Base-by-base conservation (phyloP, 768 basidiomycete genomes). In the Russula sp. region DNA sequence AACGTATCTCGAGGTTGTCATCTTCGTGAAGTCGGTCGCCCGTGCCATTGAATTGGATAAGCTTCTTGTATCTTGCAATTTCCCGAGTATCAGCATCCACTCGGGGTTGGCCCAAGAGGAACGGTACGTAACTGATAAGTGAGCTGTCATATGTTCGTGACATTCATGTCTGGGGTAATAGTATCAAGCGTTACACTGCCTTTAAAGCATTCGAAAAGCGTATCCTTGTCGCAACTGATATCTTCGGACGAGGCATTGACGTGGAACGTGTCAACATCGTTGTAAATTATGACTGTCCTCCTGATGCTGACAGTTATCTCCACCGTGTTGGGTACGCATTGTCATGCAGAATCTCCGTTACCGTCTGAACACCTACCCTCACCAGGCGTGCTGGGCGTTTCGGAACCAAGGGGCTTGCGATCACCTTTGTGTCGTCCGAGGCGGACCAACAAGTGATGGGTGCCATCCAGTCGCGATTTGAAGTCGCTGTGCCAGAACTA, bases 121-220 rank as follows among this genome's bases (percentile, higher is more conserved):
- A 76, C 90, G 97, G 94, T 96, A 71, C 22, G 89, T 78, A 11
- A 13, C 37, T 31, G 39, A 16, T 20, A 18, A n/a, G 2, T 9
- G 20, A 16, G 18, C 22, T 59, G 51, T 37, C 35, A 2, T 59
- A n/a, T n/a, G 0, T 42, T 20, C 10, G 20, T 49, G 32, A n/a
- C 58, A 13, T 27, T 54, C 39, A 58, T 47, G 16, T 39, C 39
- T 42, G 14, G 51, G 32, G 52, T 34, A 50, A 37, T 68, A 96
- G 94, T 62, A 98, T 99, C 74, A 83, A 82, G 61, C 91, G 96
- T 16, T 99, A 98, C 78, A 91, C 91, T 32, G 93, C 95, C 42
- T 99, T 99, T 84, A 99, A 99, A 77, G 91, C 92, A 18, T 99
- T 99, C 69, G 97, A 99, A 80, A 99, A 98, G 78, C 94, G 97